These are phyloP conservation scores for Fusarium concolor DNA, from an alignment of 2,329 filamentous ascomycete species.

Conservation along the genomic window DNA sequence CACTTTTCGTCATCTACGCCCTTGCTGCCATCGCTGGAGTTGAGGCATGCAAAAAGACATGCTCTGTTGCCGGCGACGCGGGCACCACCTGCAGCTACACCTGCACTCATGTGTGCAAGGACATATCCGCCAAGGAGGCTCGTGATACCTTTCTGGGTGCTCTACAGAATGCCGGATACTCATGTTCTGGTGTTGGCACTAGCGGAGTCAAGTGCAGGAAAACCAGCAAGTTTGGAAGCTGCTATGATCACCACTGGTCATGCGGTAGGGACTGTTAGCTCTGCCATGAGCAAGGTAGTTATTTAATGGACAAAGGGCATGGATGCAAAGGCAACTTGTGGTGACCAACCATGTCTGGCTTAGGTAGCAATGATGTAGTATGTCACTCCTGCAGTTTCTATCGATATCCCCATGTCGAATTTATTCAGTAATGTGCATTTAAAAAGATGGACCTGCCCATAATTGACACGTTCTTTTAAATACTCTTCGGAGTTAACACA, in stretches of 20 bases:
- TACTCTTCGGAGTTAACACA: too few relatives aligned
- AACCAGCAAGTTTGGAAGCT: slow-evolving; percentile 8
- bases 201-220: slow-evolving; percentile 6
- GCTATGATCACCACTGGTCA: slow-evolving; percentile 10
- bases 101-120: neutral
- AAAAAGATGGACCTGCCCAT: too few relatives aligned
- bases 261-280: slow-evolving; percentile 2
- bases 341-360: too few relatives aligned
- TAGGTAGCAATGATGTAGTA: too few relatives aligned
- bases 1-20: neutral
- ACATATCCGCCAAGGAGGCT: slow-evolving; percentile 3
- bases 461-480: too few relatives aligned
- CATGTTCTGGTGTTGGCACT: slow-evolving; percentile 6
- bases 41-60: slow-evolving; percentile 13
- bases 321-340: too few relatives aligned
- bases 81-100: slow-evolving; percentile 3
- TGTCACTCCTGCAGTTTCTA: too few relatives aligned
- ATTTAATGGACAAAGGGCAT: too few relatives aligned
- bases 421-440: too few relatives aligned
- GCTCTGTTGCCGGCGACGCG: neutral
- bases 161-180: neutral
- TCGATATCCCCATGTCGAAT: too few relatives aligned
- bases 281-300: fast-evolving
- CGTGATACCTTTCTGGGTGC: slow-evolving; percentile 11
- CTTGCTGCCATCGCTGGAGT: neutral